Conservation (phyloP, 495 filamentous ascomycete species). For the Hypoxylon cercidicola region DNA sequence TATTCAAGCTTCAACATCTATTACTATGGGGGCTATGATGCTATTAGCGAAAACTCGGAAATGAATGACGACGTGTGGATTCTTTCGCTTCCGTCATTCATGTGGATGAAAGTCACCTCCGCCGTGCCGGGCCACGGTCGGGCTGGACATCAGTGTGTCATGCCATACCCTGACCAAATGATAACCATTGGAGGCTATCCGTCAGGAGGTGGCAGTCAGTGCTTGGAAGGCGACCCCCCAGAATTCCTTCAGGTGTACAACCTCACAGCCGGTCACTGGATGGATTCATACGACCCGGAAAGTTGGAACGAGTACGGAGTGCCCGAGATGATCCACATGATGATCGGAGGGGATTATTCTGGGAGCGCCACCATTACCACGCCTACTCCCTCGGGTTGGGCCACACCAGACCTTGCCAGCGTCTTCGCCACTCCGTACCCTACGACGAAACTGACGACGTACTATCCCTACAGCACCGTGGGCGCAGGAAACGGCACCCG, state of each 20-base stretch:
- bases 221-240: conserved; percentile 59
- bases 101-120: conserved; percentile 71
- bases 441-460: conserved; percentile 63
- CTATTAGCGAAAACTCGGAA: conserved; percentile 46
- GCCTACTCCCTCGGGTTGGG: conserved; percentile 61
- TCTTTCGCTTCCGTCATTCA: conserved; percentile 78
- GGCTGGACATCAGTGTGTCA: conserved; percentile 71
- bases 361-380: conserved; percentile 69
- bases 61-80: conserved; percentile 77
- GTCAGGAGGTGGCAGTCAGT: conserved; percentile 37
- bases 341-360: conserved; percentile 69
- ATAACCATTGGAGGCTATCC: conserved; percentile 70
- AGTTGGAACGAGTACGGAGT: conserved; percentile 69
- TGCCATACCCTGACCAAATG: conserved; percentile 79
- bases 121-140: conserved; percentile 62
- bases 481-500: conserved; percentile 49
- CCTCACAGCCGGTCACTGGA: conserved; percentile 66
- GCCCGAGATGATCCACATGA: conserved; percentile 62
- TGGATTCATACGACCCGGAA: conserved; percentile 68
- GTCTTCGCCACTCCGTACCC: conserved; percentile 69
- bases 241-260: conserved; percentile 70
- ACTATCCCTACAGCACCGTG: conserved; percentile 67
- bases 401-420: conserved; percentile 55
- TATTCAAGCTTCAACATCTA: conserved; percentile 75
- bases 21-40: conserved; percentile 77